Conservation (phyloP, 176 grass and related monocot species). For the Aechmea fasciata region DNA sequence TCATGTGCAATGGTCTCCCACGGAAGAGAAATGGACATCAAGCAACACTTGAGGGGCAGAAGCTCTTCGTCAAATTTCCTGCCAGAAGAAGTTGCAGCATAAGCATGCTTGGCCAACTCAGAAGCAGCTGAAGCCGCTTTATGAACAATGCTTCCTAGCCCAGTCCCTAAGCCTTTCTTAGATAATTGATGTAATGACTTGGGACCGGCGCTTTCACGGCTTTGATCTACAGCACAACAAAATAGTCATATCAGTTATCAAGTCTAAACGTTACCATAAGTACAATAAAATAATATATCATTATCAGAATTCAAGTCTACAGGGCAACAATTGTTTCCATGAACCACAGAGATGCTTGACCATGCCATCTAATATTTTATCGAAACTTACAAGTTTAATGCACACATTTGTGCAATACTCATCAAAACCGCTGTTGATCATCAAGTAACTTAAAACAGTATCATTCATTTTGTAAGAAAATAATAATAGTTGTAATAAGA, state of each 20-base stretch:
- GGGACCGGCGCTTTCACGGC: constrained; percentile 18
- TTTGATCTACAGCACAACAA: constrained; percentile 48
- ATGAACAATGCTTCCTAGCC: constrained; percentile 53
- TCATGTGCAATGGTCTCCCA: constrained; percentile 82
- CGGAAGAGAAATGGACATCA: constrained; percentile 94
- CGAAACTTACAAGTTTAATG: no score
- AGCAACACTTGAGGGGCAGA: constrained; percentile 75
- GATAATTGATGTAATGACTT: constrained; percentile 10
- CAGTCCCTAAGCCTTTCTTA: constrained; percentile 46
- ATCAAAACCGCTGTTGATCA: no score
- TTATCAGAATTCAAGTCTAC: constrained; percentile 1
- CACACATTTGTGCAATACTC: no score
- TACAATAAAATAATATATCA: constrained; percentile 3
- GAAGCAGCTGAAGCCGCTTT: constrained; percentile 69
- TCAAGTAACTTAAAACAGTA: no score
- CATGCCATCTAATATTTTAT: no score
- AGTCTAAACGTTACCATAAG: constrained; percentile 3
- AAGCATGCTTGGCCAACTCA: constrained; percentile 67
- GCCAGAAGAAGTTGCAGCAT: constrained; percentile 39
- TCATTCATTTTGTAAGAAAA: no score
- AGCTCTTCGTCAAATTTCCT: constrained; percentile 39
- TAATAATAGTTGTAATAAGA: no score
- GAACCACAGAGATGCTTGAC: no score
- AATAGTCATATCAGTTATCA: constrained; percentile 1
- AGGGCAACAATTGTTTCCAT: no score